Evolutionary conservation across 805 yeast genomes (phyloP).

Genomic region (Metschnikowia vanudenii): DNA sequence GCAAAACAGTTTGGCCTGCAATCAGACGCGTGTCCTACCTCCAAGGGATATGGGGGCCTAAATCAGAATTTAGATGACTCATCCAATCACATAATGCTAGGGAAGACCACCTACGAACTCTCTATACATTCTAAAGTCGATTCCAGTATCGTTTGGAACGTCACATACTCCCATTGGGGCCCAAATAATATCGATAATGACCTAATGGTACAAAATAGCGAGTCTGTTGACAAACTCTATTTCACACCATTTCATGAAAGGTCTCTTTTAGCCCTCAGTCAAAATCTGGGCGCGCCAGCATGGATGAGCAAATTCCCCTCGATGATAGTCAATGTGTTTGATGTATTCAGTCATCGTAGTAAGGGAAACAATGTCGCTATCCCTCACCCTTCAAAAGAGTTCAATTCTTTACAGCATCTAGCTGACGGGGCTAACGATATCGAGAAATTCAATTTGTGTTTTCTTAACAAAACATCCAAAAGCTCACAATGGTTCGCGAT

Average conservation of each 20-base stretch:
- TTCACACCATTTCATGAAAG: conserved; percentile 84
- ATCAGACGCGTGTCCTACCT: conserved; percentile 35
- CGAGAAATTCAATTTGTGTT: conserved; percentile 40
- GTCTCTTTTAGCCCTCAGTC: conserved; percentile 72
- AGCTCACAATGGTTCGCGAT: conserved; percentile 82
- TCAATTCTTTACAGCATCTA: conserved; percentile 30
- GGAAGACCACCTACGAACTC: conserved; percentile 70
- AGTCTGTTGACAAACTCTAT: conserved; percentile 68
- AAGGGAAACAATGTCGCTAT: conserved; percentile 46
- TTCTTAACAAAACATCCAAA: conserved; percentile 64
- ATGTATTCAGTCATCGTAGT: conserved; percentile 47
- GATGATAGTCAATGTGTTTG: conserved; percentile 76
- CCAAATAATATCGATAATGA: conserved; percentile 80
- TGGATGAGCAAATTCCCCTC: conserved; percentile 79
- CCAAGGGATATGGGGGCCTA: conserved; percentile 22
- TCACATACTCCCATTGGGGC: conserved; percentile 86
- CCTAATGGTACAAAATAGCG: conserved; percentile 45
- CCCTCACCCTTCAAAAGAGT: conserved; percentile 64
- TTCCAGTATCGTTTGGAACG: conserved; percentile 67
- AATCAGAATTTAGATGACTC: conserved; percentile 5
- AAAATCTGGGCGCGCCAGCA: conserved; percentile 63
- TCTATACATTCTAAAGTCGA: conserved; percentile 73
- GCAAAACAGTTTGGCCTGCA: conserved; percentile 60
- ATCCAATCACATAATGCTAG: conserved; percentile 51
- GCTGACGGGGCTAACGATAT: conserved; percentile 20